A percentile compares a stretch with the other conserved stretches of the same genome.
These are phyloP conservation scores for slime mould (Dictyostelium discoideum) DNA, from an alignment of 78 protist genomes.

Conservation along the genomic window dicty_2.7 NC_007090.3:2603001-2603500, in stretches of 20 bases:
- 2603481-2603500: slow-evolving; percentile 90
- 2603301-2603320: slow-evolving; percentile 88
- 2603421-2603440: slow-evolving; percentile 79
- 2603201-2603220: too few relatives aligned
- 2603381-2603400: slow-evolving; percentile 88
- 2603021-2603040: too few relatives aligned
- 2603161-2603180: too few relatives aligned
- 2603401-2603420: slow-evolving; percentile 77
- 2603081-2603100: neutral
- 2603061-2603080: too few relatives aligned
- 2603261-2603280: slow-evolving; percentile 30
- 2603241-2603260: too few relatives aligned
- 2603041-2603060: too few relatives aligned
- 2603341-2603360: slow-evolving; percentile 69
- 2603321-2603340: slow-evolving; percentile 54
- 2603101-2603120: too few relatives aligned
- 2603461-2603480: slow-evolving; percentile 78
- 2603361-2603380: slow-evolving; percentile 90
- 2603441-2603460: slow-evolving; percentile 81
- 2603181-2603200: neutral
- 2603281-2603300: slow-evolving; percentile 81
- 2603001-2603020: too few relatives aligned
- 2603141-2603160: too few relatives aligned
- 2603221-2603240: too few relatives aligned
- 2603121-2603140: too few relatives aligned